Evolutionary conservation across 2,329 filamentous ascomycete genomes (phyloP).

Genomic region (Sclerotiophoma versabilis): DNA sequence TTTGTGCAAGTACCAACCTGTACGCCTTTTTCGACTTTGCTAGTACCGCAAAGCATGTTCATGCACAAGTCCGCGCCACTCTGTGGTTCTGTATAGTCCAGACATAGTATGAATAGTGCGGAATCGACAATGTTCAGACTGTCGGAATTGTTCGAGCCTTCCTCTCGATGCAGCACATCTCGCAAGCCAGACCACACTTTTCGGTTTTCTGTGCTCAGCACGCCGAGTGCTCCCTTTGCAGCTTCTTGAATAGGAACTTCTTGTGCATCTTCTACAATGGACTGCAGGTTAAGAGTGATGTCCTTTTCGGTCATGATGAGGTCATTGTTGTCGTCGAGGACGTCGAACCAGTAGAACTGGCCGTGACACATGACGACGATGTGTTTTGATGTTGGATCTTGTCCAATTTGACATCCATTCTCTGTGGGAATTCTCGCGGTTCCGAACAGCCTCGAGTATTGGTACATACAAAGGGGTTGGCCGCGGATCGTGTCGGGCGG

Average conservation of each 20-base stretch:
- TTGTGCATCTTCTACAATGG: conserved; percentile 88
- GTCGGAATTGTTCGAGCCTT: conserved; percentile 92
- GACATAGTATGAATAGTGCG: conserved; percentile 87
- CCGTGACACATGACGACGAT: conserved; percentile 92
- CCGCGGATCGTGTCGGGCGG: conserved; percentile 86
- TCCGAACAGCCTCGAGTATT: conserved; percentile 93
- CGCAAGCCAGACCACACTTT: conserved; percentile 94
- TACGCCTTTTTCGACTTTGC: conserved; percentile 87
- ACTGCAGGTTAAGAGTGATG: conserved; percentile 86
- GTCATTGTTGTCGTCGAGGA: conserved; percentile 91
- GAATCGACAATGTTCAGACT: conserved; percentile 96
- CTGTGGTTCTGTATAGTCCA: conserved; percentile 88
- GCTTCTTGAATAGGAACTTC: conserved; percentile 91
- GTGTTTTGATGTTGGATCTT: conserved; percentile 92
- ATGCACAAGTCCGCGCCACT: conserved; percentile 87
- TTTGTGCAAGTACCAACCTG: conserved; percentile 98
- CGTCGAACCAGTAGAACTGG: conserved; percentile 99
- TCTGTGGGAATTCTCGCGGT: conserved; percentile 94
- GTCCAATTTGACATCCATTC: conserved; percentile 92
- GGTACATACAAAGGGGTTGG: conserved; percentile 94
- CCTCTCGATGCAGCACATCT: conserved; percentile 84
- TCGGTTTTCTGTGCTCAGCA: conserved; percentile 93
- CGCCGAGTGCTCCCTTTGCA: conserved; percentile 91
- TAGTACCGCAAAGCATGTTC: conserved; percentile 98
- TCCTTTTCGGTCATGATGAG: conserved; percentile 98